Evolutionary conservation across 1,284 basidiomycete genomes (phyloP).

Genomic region (Trichosporon inkin): DNA sequence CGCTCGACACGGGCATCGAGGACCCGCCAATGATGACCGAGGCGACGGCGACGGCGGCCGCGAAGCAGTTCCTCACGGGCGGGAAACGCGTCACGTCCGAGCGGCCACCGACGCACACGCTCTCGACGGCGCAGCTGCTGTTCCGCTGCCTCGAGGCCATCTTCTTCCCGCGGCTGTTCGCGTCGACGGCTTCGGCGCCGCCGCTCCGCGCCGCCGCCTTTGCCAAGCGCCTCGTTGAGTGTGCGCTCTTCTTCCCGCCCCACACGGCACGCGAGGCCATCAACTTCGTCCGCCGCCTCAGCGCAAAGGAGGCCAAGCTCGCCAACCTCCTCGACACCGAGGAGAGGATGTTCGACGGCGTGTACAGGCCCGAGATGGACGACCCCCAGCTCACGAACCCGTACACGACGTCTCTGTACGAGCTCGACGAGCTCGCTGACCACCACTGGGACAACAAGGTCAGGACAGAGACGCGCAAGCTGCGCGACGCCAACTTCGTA

Average conservation of each 20-base stretch:
- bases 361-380: slow-evolving; percentile 74
- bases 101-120: slow-evolving; percentile 29
- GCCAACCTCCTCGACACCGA: slow-evolving; percentile 80
- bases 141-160: slow-evolving; percentile 77
- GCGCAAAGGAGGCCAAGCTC: slow-evolving; percentile 72
- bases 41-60: slow-evolving; percentile 24
- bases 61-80: slow-evolving; percentile 16
- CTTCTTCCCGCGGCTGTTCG: slow-evolving; percentile 64
- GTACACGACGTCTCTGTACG: slow-evolving; percentile 50
- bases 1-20: slow-evolving; percentile 53
- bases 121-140: slow-evolving; percentile 60
- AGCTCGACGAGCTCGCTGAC: slow-evolving; percentile 43
- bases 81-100: slow-evolving; percentile 16
- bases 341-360: slow-evolving; percentile 73
- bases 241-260: slow-evolving; percentile 74
- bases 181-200: slow-evolving; percentile 56
- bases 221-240: slow-evolving; percentile 77
- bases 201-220: slow-evolving; percentile 83
- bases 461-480: slow-evolving; percentile 39
- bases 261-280: slow-evolving; percentile 62
- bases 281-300: slow-evolving; percentile 65
- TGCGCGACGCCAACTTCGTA: slow-evolving; percentile 41
- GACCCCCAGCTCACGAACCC: slow-evolving; percentile 69
- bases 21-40: slow-evolving; percentile 44
- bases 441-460: slow-evolving; percentile 49